phyloP scores from a whole-genome alignment of 2,329 filamentous ascomycete species.

The Xenosphaeropsis pyriputrescens region DNA sequence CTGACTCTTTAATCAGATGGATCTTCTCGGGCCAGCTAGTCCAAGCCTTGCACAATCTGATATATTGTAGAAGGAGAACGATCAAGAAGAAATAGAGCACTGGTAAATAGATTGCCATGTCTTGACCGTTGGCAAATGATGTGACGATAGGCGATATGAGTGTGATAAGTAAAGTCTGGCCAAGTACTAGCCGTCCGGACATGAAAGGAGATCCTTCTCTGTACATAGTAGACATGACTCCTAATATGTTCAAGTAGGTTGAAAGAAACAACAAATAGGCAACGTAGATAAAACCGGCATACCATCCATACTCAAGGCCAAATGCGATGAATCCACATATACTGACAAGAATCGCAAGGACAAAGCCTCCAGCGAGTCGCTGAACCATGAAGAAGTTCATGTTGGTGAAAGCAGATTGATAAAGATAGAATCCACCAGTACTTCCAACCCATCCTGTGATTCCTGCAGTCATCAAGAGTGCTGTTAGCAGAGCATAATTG shows the following conservation, averaged over 20 bases:
- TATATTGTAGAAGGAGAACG: conserved; percentile 33
- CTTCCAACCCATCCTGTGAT: conserved; percentile 50
- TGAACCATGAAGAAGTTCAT: conserved; percentile 27
- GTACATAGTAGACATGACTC: conserved; percentile 21
- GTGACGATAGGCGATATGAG: conserved; percentile 38
- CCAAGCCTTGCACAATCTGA: conserved; percentile 40
- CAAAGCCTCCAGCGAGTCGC: conserved; percentile 31
- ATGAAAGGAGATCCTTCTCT: conserved; percentile 9
- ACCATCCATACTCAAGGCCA: conserved; percentile 24
- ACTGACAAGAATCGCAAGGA: conserved; percentile 20
- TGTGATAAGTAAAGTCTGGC: not conserved
- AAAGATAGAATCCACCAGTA: conserved; percentile 46
- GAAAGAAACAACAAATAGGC: conserved; percentile 42
- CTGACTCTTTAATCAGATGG: conserved; percentile 30
- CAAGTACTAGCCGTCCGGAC: not conserved
- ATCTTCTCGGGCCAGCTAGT: conserved; percentile 39
- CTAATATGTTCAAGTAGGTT: conserved; percentile 41
- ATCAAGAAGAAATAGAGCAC: conserved; percentile 37
- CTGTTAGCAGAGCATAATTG: conserved; percentile 37
- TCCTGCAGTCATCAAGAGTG: conserved; percentile 41
- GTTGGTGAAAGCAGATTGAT: conserved; percentile 33
- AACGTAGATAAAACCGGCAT: conserved; percentile 38
- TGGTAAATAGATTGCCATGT: conserved; percentile 38
- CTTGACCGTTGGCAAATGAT: conserved; percentile 32
- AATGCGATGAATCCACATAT: conserved; percentile 35